Evolutionary conservation across 257 asterid genomes (phyloP).

Genomic region (Solanum infundibuliforme): DNA sequence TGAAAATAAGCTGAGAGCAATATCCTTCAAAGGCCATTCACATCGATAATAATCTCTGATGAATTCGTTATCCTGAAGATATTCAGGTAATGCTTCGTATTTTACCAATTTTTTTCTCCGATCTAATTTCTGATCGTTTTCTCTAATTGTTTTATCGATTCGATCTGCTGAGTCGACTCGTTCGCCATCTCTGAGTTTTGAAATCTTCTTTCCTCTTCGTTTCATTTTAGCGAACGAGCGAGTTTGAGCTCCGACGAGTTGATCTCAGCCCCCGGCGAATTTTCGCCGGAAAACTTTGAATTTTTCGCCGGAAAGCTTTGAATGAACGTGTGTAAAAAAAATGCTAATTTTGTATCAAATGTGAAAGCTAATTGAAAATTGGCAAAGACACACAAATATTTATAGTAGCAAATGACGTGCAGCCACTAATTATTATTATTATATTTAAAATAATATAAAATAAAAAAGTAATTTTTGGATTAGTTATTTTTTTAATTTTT

Average conservation of each 20-base stretch:
- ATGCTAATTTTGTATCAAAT: neutral
- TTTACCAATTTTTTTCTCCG: conserved; percentile 29
- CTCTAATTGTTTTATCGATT: neutral
- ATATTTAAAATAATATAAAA: neutral
- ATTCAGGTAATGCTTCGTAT: conserved; percentile 76
- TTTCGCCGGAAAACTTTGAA: neutral
- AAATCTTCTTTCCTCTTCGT: conserved; percentile 14
- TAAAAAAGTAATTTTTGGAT: neutral
- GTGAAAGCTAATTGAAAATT: neutral
- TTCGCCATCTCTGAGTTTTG: neutral
- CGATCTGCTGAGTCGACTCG: neutral
- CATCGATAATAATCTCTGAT: conserved; percentile 74
- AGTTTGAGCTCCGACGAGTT: neutral
- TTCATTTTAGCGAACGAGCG: neutral
- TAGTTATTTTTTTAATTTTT: neutral
- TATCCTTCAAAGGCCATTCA: conserved; percentile 78
- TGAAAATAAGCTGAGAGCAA: conserved; percentile 66
- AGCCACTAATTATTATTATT: neutral
- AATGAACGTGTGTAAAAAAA: neutral
- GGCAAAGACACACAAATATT: neutral
- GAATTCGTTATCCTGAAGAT: conserved; percentile 76
- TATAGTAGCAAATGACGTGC: neutral
- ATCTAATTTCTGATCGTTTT: neutral
- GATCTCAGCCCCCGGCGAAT: neutral
- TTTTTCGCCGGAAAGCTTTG: neutral